A percentile compares a stretch with the other conserved stretches of the same genome.
phyloP scores from a whole-genome alignment of 495 filamentous ascomycete species.

The Penicillium desertorum region DNA sequence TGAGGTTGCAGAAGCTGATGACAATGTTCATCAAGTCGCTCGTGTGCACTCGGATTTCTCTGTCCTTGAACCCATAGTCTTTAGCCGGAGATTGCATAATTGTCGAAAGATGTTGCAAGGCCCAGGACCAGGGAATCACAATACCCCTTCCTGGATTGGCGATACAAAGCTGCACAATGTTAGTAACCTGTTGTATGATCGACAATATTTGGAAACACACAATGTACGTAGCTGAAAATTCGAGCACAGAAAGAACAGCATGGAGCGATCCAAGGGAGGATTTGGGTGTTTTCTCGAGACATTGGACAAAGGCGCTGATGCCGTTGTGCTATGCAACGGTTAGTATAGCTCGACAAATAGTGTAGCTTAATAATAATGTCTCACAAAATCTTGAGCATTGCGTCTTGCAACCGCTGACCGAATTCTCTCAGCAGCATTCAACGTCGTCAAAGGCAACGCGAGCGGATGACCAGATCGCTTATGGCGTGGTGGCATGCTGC shows the following conservation, averaged over 20 bases:
- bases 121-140: conserved; percentile 17
- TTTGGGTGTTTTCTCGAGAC: background rate
- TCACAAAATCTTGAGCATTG: background rate
- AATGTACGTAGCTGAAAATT: conserved; percentile 8
- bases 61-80: background rate
- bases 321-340: background rate
- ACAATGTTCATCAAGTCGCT: background rate
- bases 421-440: conserved; percentile 2
- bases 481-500: background rate
- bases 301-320: background rate
- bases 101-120: conserved; percentile 8
- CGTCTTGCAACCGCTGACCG: conserved; percentile 1
- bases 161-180: conserved; percentile 11
- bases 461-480: background rate
- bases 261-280: conserved; percentile 3
- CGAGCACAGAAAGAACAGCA: conserved; percentile 9
- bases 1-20: background rate
- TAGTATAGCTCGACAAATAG: background rate
- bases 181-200: background rate
- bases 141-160: conserved; percentile 12
- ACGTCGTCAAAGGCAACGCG: background rate
- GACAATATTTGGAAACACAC: background rate
- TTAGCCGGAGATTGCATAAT: conserved; percentile 6
- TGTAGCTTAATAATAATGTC: background rate
- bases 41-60: background rate